Conservation (phyloP, 768 basidiomycete species). For the Lactarius hatsudake region DNA sequence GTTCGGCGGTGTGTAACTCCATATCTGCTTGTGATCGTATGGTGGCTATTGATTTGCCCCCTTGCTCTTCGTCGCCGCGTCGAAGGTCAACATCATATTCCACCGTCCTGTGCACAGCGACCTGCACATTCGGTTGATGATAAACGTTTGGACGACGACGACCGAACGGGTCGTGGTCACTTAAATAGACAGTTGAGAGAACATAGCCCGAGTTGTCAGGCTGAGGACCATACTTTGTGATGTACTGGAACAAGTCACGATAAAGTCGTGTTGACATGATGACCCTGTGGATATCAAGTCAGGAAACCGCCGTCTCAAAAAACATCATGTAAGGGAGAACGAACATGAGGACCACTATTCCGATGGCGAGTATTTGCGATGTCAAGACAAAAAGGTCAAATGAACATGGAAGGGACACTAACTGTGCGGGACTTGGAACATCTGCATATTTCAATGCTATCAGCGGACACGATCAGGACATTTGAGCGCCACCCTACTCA, state of each 20-base stretch:
- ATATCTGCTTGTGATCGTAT: slow-evolving; percentile 18
- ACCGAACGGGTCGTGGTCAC: slow-evolving; percentile 22
- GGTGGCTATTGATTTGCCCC: slow-evolving; percentile 1
- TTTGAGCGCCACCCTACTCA: not conserved
- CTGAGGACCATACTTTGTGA: slow-evolving; percentile 20
- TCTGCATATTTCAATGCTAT: slow-evolving; percentile 13
- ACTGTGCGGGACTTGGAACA: slow-evolving; percentile 28
- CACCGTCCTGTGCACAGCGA: slow-evolving; percentile 20
- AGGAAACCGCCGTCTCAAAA: not conserved
- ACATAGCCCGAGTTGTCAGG: slow-evolving; percentile 8
- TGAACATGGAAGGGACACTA: slow-evolving; percentile 9
- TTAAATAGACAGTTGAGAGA: slow-evolving; percentile 22
- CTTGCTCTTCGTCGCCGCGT: slow-evolving; percentile 14
- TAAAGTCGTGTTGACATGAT: slow-evolving; percentile 26
- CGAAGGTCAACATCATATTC: slow-evolving; percentile 20
- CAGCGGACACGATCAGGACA: not conserved
- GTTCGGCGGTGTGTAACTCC: slow-evolving; percentile 13
- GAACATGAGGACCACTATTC: slow-evolving; percentile 26
- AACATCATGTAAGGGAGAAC: not conserved
- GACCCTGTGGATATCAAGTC: slow-evolving; percentile 13
- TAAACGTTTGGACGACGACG: slow-evolving; percentile 24
- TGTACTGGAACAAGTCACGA: slow-evolving; percentile 26
- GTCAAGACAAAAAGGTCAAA: not conserved
- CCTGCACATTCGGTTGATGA: slow-evolving; percentile 14
- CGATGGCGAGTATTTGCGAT: not conserved